Base-by-base conservation (phyloP, 75 land plant species). In the Cupressus sempervirens region DNA sequence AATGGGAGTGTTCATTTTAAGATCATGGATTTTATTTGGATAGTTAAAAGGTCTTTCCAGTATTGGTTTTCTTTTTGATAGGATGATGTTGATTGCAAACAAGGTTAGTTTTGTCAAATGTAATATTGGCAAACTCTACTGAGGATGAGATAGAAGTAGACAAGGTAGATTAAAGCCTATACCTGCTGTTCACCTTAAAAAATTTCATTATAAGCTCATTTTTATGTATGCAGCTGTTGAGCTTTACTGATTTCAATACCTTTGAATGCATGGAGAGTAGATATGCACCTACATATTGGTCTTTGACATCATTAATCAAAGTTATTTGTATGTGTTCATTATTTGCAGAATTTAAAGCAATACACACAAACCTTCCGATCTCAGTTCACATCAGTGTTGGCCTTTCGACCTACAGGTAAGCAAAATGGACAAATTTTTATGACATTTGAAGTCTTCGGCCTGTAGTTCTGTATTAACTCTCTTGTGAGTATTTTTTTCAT, bases 381-480 rank as follows among this genome's bases (percentile, higher is more conserved):
- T 65, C 84, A 82, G 18, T 94, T 80, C 80, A 84, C 83, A 81
- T 83, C 88, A 53, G 94, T 94, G 48, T 86, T 94, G 89, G 96
- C 93, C 48, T 94, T 94, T 86, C 93, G 94, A n/a, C 96, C 96
- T 82, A 94, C 96, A 83, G 96, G 94, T 93, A 87, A 52, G 46
- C 35, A 11, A 85, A 68, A 18, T 84, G 75, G 72, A 84, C 7
- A 74, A 16, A 32, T 86, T 58, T 77, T 7, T 23, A 40, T 26
- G 46, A 77, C 46, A 16, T 77, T 41, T 41, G 41, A 38, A 40
- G 26, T 77, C 46, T 40, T 77, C n/a, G 23, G 16, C 48, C 26
- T 77, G 46, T 26, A 41, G 43, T 77, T 41, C 38, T 41, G 1
- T 46, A 43, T 70, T 77, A 77, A 38, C 18, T 30, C 30, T 77